A percentile compares a stretch with the other conserved stretches of the same genome.
These are phyloP conservation scores for Verbascum thapsus DNA, from an alignment of 257 asterid species.

Conservation along the genomic window DNA sequence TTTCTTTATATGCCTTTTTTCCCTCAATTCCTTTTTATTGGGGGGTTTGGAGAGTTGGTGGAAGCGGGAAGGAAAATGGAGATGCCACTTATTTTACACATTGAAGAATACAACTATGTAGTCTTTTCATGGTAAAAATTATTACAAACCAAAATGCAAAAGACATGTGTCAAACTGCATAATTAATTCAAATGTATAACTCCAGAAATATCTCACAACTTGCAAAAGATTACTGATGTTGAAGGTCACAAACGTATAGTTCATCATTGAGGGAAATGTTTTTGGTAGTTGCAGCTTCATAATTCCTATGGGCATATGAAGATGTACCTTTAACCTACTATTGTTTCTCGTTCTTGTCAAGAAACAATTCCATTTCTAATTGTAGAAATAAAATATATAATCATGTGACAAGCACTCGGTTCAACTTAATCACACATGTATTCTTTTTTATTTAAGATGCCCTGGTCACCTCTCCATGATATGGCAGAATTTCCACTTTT, in stretches of 20 bases:
- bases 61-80: not conserved
- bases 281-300: not conserved
- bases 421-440: constrained; percentile 12
- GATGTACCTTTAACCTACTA: not conserved
- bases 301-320: constrained; percentile 14
- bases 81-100: not conserved
- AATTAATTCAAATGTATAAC: not conserved
- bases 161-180: not conserved
- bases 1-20: not conserved
- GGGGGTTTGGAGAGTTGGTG: not conserved
- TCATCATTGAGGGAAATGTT: not conserved
- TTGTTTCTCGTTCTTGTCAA: constrained; percentile 1
- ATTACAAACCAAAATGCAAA: not conserved
- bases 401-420: constrained; percentile 3
- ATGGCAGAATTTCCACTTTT: not conserved
- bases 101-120: not conserved
- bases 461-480: constrained; percentile 10
- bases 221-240: not conserved
- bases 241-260: not conserved
- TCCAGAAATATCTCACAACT: not conserved
- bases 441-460: constrained; percentile 5
- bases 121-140: constrained; percentile 1
- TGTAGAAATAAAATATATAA: constrained; percentile 1
- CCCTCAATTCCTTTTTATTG: not conserved
- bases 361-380: not conserved